phyloP scores from a whole-genome alignment of 345 rosid species.

The Eutrema japonicum region DNA sequence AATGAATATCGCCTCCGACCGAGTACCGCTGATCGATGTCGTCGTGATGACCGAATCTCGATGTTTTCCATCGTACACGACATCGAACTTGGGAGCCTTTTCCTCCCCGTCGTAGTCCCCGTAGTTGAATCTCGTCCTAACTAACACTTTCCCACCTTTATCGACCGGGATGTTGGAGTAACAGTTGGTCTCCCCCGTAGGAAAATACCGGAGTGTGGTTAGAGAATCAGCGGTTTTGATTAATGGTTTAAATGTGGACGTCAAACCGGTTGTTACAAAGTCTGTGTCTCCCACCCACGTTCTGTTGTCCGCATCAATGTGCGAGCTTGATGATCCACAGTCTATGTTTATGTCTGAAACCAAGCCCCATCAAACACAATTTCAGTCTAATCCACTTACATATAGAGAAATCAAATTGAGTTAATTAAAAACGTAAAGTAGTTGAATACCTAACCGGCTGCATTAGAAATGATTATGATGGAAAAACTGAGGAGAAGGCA shows the following conservation, averaged over 20 bases:
- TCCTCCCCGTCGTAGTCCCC: slow-evolving; percentile 11
- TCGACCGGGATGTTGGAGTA: slow-evolving; percentile 33
- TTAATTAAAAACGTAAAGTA: too few relatives aligned
- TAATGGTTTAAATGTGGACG: neutral
- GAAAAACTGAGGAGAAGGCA: slow-evolving; percentile 19
- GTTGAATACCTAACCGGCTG: slow-evolving; percentile 31
- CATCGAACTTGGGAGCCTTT: slow-evolving; percentile 31
- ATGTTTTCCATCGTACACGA: slow-evolving; percentile 36
- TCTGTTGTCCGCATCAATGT: slow-evolving; percentile 22
- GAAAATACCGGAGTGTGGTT: slow-evolving; percentile 36
- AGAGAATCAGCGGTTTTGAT: neutral
- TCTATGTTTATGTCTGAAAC: slow-evolving; percentile 38
- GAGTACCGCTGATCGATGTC: neutral
- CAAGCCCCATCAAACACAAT: slow-evolving; percentile 14
- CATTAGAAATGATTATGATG: slow-evolving; percentile 21
- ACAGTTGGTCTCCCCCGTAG: slow-evolving; percentile 35
- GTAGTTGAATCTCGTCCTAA: slow-evolving; percentile 37
- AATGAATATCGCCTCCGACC: slow-evolving; percentile 27
- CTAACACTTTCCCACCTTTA: slow-evolving; percentile 35
- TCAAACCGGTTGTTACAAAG: slow-evolving; percentile 20
- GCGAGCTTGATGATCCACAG: slow-evolving; percentile 40
- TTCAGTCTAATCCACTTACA: neutral
- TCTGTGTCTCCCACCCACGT: slow-evolving; percentile 38
- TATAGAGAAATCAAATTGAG: neutral
- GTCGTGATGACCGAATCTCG: slow-evolving; percentile 14